Evolutionary conservation across 1,284 basidiomycete species (phyloP), one percentile per base, ranked within the genome.

Genomic region (Anthracocystis walkeri): DNA sequence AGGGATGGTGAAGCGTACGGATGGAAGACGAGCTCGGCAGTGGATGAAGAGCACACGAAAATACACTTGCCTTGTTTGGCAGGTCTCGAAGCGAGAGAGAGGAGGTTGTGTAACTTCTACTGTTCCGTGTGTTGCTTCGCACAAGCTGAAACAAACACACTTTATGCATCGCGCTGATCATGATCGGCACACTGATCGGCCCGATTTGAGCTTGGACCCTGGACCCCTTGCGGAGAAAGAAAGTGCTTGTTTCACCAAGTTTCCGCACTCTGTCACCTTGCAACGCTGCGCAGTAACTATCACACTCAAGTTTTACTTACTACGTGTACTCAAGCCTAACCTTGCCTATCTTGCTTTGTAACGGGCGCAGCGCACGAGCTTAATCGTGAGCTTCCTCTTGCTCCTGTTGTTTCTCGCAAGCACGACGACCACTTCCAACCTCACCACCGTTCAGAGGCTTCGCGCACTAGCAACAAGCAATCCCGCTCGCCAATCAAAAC

Each of bases 31-130:
- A 33, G 20, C 31, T 50, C 31, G 10, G 29, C 29, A 25, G 23
- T 20, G 25, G 29, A 35, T n/a, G 49, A 35, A 16, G 7, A 45
- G 21, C 7, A 5, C 23, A 27, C 25, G 29, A 8, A 5, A 29
- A 29, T 29, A 4, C 5, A 29, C 29, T 29, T 29, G 29, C 29
- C 29, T 4, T 29, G 29, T 29, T 29, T 29, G 29, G 29, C 27
- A 31, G 46, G 27, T 20, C 14, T 31, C 31, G 31, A 50, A n/a
- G 6, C 48, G 27, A 21, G 18, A 12, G n/a, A 27, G 4, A n/a
- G 6, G 27, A 14, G 38, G 25, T 40, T 29, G 46, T 49, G 56
- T 58, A 58, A 58, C 56, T 58, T 58, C 56, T 58, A 58, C 55
- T 29, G 29, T 29, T 29, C 29, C 29, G 29, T 1, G 44, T 57